phyloP scores from a whole-genome alignment of 768 basidiomycete species.

The Trametes punicea region DNA sequence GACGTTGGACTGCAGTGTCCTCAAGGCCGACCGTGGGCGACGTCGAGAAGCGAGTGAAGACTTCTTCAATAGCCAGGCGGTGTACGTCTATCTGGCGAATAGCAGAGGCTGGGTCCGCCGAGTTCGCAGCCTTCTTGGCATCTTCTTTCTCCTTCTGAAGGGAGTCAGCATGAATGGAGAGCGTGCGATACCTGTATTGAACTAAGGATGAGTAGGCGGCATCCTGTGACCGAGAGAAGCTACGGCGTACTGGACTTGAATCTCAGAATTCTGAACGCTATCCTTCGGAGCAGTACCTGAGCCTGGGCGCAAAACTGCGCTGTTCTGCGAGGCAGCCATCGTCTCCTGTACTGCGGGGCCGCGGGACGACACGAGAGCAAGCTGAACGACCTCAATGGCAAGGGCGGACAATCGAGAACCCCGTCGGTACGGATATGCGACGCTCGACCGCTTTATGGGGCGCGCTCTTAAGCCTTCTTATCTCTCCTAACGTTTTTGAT shows the following conservation, averaged over 20 bases:
- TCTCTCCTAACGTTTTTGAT: too few species aligned
- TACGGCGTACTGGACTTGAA: slow-evolving; percentile 12
- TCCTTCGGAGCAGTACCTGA: too few species aligned
- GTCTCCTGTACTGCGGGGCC: too few species aligned
- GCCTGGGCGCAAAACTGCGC: too few species aligned
- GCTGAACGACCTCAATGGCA: too few species aligned
- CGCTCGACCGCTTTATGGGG: too few species aligned
- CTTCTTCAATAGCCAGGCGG: slow-evolving; percentile 37
- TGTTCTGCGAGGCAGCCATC: too few species aligned
- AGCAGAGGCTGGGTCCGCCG: slow-evolving; percentile 37
- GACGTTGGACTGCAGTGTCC: slow-evolving; percentile 33
- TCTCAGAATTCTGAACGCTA: neutral
- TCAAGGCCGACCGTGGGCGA: slow-evolving; percentile 48
- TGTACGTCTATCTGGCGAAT: slow-evolving; percentile 50
- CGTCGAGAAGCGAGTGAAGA: slow-evolving; percentile 42
- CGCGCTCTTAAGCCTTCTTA: too few species aligned
- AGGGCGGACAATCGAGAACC: too few species aligned
- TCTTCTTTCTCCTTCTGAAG: slow-evolving; percentile 18
- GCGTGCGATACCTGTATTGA: slow-evolving; percentile 38
- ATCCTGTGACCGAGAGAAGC: neutral
- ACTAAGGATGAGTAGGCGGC: neutral
- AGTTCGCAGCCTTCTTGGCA: slow-evolving; percentile 2
- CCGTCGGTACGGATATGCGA: too few species aligned
- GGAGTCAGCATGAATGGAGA: slow-evolving; percentile 43
- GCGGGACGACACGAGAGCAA: too few species aligned